Percentiles rank a stretch among this genome's conserved stretches.
phyloP scores from a whole-genome alignment of 805 yeast species.

The Citeromyces nyonsensis region DNA sequence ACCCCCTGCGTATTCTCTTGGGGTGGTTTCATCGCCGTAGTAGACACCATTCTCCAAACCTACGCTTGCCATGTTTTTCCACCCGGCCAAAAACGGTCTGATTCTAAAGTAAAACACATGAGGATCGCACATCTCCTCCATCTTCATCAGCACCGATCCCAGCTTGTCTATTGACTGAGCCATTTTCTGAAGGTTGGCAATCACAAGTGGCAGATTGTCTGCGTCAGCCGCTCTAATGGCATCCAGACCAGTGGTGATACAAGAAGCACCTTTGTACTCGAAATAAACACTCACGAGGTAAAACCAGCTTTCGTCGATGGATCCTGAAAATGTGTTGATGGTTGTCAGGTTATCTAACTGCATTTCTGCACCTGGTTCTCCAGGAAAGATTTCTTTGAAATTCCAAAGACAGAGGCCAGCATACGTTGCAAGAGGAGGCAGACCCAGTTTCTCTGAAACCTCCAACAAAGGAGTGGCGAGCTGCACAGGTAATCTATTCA shows the following conservation, averaged over 20 bases:
- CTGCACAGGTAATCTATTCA: slow-evolving; percentile 46
- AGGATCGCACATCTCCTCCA: slow-evolving; percentile 94
- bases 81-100: slow-evolving; percentile 86
- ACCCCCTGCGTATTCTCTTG: slow-evolving; percentile 66
- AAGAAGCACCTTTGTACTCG: slow-evolving; percentile 67
- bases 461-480: slow-evolving; percentile 57
- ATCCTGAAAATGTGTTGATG: slow-evolving; percentile 76
- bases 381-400: slow-evolving; percentile 45
- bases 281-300: slow-evolving; percentile 78
- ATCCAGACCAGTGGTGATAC: slow-evolving; percentile 50
- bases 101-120: slow-evolving; percentile 77
- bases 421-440: slow-evolving; percentile 83
- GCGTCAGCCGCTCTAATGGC: slow-evolving; percentile 43
- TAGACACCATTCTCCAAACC: slow-evolving; percentile 70
- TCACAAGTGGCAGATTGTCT: slow-evolving; percentile 23
- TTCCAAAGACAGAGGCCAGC: slow-evolving; percentile 87
- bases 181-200: slow-evolving; percentile 34
- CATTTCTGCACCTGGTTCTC: slow-evolving; percentile 21
- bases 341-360: slow-evolving; percentile 63
- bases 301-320: slow-evolving; percentile 89
- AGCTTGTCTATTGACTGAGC: slow-evolving; percentile 66
- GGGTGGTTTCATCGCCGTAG: slow-evolving; percentile 51
- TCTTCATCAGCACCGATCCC: slow-evolving; percentile 57
- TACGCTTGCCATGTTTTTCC: slow-evolving; percentile 81
- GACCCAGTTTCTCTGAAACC: slow-evolving; percentile 40